Evolutionary conservation across 2,329 filamentous ascomycete species (phyloP).

Genomic region (Alternaria solani): DNA sequence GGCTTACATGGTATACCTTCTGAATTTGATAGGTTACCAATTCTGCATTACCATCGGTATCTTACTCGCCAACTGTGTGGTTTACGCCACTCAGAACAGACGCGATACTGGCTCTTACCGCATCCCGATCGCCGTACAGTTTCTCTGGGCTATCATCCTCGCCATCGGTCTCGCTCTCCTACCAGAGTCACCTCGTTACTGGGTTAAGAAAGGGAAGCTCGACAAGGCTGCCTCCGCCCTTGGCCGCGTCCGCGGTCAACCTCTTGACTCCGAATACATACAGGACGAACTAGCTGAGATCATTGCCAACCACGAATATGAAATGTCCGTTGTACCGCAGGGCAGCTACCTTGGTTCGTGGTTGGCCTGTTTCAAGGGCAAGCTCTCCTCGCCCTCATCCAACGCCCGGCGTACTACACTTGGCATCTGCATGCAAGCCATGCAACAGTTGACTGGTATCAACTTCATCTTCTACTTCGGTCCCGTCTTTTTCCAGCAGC

Average conservation of each 20-base stretch:
- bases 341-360: slow-evolving; percentile 62
- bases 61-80: slow-evolving; percentile 76
- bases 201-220: slow-evolving; percentile 78
- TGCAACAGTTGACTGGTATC: slow-evolving; percentile 75
- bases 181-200: slow-evolving; percentile 87
- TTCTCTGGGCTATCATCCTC: slow-evolving; percentile 82
- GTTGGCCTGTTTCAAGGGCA: slow-evolving; percentile 69
- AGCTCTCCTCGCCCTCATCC: slow-evolving; percentile 58
- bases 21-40: slow-evolving; percentile 63
- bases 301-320: slow-evolving; percentile 90
- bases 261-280: slow-evolving; percentile 77
- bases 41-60: slow-evolving; percentile 85
- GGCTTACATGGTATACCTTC: background rate
- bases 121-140: slow-evolving; percentile 83
- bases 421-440: slow-evolving; percentile 60
- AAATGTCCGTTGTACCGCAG: slow-evolving; percentile 64
- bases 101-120: slow-evolving; percentile 72
- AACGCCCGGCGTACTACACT: slow-evolving; percentile 59
- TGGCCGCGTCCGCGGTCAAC: slow-evolving; percentile 76
- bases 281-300: slow-evolving; percentile 85
- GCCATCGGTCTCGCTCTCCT: slow-evolving; percentile 75
- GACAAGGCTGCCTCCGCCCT: slow-evolving; percentile 72
- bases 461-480: slow-evolving; percentile 74
- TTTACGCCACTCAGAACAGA: slow-evolving; percentile 74
- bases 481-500: slow-evolving; percentile 81